Evolutionary conservation across 2,329 filamentous ascomycete species (phyloP).

Genomic region (Periconia macrospinosa): DNA sequence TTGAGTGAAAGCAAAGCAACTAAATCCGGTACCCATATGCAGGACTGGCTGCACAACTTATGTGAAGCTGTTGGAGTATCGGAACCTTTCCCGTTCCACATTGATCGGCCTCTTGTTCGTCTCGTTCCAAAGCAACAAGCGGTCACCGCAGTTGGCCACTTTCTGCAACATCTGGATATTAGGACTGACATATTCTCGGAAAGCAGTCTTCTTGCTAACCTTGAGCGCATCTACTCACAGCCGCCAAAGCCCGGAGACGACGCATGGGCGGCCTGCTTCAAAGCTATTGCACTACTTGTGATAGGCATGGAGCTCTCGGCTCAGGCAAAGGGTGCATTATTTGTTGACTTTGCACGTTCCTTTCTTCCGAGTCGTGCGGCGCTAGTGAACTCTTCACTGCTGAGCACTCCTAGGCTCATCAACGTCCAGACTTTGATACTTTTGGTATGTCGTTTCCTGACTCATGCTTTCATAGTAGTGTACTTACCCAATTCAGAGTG

Average conservation of each 20-base stretch:
- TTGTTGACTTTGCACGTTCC: conserved; percentile 1
- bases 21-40: not conserved
- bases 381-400: not conserved
- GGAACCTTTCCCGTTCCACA: conserved; percentile 1
- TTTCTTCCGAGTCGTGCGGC: conserved; percentile 2
- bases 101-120: not conserved
- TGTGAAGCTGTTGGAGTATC: conserved; percentile 1
- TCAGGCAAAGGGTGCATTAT: not conserved
- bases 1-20: not conserved
- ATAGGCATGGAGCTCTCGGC: conserved; percentile 2
- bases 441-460: not conserved
- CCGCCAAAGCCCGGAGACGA: conserved; percentile 2
- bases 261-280: conserved; percentile 1
- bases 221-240: conserved; percentile 3
- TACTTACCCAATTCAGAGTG: not conserved
- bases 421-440: conserved; percentile 4
- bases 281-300: conserved; percentile 4
- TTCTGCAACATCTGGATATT: conserved; percentile 4
- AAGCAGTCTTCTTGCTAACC: conserved; percentile 1
- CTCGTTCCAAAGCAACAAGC: conserved; percentile 4
- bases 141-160: conserved; percentile 3
- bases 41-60: conserved; percentile 1
- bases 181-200: conserved; percentile 2
- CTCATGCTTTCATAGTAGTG: not conserved
- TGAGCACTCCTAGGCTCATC: conserved; percentile 3